Base-by-base conservation (phyloP, 2,329 filamentous ascomycete species). In the Gliomastix tumulicola region DNA sequence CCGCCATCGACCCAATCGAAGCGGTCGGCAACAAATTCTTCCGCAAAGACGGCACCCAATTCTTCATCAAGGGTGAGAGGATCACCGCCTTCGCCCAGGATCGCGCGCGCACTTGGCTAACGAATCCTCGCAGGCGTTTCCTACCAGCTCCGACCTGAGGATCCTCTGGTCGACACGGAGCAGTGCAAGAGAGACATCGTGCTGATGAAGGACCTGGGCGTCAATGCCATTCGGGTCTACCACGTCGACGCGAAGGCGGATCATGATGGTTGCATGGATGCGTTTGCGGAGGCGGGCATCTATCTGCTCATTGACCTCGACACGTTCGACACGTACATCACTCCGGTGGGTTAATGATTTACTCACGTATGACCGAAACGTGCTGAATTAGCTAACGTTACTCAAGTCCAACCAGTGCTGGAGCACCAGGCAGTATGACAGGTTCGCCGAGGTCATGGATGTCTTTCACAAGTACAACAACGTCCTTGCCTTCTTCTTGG, bases 141-240 rank as follows among this genome's bases (percentile, higher is more conserved):
- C 36, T 90, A 90, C 49, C 75, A 80, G 56, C 59, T 78, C 43
- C 64, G 62, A 21, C 57, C 63, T 21, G 69, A 82, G 35, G 88
- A 95, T 54, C 88, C 88, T 34, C 74, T 94, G 43, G 63, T 85
- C 47, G 75, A 92, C 55, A 72, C 74, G 28, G 75, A 75, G 33
- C 88, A 94, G 65, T 94, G 87, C 66, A 59, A 71, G 49, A 76
- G 79, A 47, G 88, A 95, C 63, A 81, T 82, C 30, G 56, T 66
- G 13, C 69, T 89, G 52, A 94, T 94, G 84, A 74, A 85, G 57
- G 76, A 79, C 15, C 68, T 95, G 37, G 87, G 86, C 43, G 77
- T 84, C 55, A 94, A 94, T 57, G 73, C 83, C 21, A 88, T 94
- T 51, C 85, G 88, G 39, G 84, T 92, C 40, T 95, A 95, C 60